phyloP scores from a whole-genome alignment of 495 filamentous ascomycete genomes.

The Penicillium maclennaniae region DNA sequence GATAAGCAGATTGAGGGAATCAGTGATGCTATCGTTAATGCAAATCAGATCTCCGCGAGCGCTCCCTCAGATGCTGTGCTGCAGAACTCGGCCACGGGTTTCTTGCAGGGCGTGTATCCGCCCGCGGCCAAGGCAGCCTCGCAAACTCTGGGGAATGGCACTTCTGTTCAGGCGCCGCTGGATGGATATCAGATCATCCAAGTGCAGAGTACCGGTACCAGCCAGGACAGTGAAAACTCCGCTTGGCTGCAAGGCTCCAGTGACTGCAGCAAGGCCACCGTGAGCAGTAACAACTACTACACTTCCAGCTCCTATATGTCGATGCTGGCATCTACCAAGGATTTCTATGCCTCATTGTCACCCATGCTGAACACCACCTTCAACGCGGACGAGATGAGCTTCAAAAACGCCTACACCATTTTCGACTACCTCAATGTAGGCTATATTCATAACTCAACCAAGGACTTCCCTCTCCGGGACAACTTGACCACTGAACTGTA shows the following conservation, averaged over 20 bases:
- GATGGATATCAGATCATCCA: conserved; percentile 61
- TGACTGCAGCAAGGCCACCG: conserved; percentile 57
- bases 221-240: conserved; percentile 49
- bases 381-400: conserved; percentile 47
- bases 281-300: conserved; percentile 72
- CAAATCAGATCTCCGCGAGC: conserved; percentile 54
- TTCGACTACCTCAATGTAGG: conserved; percentile 56
- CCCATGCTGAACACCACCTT: conserved; percentile 61
- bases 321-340: conserved; percentile 49
- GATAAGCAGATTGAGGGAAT: conserved; percentile 54
- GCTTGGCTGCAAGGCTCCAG: conserved; percentile 56
- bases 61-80: conserved; percentile 59
- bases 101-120: conserved; percentile 62
- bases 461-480: conserved; percentile 26
- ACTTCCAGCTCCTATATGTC: conserved; percentile 53
- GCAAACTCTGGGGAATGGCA: conserved; percentile 50
- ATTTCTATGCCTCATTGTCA: conserved; percentile 61
- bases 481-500: conserved; percentile 33
- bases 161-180: conserved; percentile 49
- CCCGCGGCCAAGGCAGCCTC: conserved; percentile 43
- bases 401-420: conserved; percentile 69
- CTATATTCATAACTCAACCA: conserved; percentile 48
- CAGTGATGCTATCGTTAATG: conserved; percentile 51
- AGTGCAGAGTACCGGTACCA: conserved; percentile 36
- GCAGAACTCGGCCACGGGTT: conserved; percentile 54